These are phyloP conservation scores for Fragosphaeria purpurea DNA, from an alignment of 2,329 filamentous ascomycete species.

Conservation along the genomic window DNA sequence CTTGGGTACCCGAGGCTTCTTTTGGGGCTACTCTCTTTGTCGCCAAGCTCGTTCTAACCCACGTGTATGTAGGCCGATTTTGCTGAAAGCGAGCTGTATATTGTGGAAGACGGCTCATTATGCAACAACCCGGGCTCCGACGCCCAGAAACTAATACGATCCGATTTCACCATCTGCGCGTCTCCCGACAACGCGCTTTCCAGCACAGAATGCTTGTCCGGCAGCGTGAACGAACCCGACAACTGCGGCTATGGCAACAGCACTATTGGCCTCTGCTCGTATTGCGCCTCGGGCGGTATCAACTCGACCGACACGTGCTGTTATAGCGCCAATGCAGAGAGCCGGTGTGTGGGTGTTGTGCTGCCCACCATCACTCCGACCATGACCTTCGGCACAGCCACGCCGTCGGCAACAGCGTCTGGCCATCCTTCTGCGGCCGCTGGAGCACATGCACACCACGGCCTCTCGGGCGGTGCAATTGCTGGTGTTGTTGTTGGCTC, in stretches of 20 bases:
- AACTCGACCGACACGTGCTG: conserved; percentile 97
- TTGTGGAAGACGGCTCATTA: conserved; percentile 62
- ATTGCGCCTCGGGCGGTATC: conserved; percentile 70
- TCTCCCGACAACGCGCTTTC: conserved; percentile 72
- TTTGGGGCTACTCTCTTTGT: too few relatives aligned
- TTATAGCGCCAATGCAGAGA: conserved; percentile 66
- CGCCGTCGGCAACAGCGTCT: conserved; percentile 37
- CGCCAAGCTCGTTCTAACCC: conserved; percentile 20
- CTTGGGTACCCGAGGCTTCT: too few relatives aligned
- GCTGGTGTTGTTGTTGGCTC: conserved; percentile 84
- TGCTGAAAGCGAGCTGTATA: conserved; percentile 79
- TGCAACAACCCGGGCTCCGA: conserved; percentile 58
- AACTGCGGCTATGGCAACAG: conserved; percentile 78
- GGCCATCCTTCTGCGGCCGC: conserved; percentile 23
- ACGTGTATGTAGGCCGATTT: conserved; percentile 37
- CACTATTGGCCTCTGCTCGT: conserved; percentile 70
- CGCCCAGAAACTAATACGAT: conserved; percentile 68
- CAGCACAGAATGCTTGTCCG: conserved; percentile 61
- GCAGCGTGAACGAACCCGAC: conserved; percentile 66
- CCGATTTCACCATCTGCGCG: conserved; percentile 86
- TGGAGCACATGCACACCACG: conserved; percentile 20
- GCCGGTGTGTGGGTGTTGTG: conserved; percentile 63
- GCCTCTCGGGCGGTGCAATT: conserved; percentile 74
- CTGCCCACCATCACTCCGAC: conserved; percentile 67
- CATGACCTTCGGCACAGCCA: conserved; percentile 46